Conservation (phyloP, 2,329 filamentous ascomycete species). For the Ophiostoma novo-ulmi region DNA sequence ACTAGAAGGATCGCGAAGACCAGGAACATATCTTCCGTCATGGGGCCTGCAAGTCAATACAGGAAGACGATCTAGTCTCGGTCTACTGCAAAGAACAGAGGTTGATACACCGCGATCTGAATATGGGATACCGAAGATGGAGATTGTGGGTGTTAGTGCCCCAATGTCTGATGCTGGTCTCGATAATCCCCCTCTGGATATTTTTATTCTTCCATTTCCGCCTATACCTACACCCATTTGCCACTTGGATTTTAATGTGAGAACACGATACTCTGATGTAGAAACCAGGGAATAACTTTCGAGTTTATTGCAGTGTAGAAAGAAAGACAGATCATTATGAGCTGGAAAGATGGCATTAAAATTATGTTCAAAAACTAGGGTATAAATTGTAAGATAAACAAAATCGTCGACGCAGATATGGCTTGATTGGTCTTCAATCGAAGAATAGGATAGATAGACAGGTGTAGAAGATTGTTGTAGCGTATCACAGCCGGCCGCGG, state of each 20-base stretch:
- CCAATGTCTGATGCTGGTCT: background rate
- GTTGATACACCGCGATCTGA: background rate
- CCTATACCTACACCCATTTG: background rate
- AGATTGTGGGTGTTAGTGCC: background rate
- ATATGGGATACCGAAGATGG: constrained; percentile 1
- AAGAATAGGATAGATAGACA: background rate
- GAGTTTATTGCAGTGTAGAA: too few species aligned
- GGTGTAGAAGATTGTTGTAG: background rate
- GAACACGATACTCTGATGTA: too few species aligned
- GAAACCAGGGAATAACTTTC: too few species aligned
- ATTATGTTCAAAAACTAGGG: too few species aligned
- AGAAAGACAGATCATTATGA: too few species aligned
- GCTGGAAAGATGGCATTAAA: too few species aligned
- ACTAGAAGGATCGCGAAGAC: background rate
- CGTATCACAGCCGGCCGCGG: constrained; percentile 45
- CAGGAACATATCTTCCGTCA: background rate
- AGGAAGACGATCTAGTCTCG: background rate
- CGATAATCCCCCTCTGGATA: background rate
- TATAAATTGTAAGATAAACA: too few species aligned
- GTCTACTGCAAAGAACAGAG: background rate
- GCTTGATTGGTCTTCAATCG: background rate
- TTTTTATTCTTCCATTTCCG: background rate
- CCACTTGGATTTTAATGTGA: too few species aligned
- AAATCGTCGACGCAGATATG: too few species aligned
- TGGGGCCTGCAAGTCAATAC: background rate